phyloP scores from a whole-genome alignment of 805 yeast species.

The Pichia gijzeniarum region DNA sequence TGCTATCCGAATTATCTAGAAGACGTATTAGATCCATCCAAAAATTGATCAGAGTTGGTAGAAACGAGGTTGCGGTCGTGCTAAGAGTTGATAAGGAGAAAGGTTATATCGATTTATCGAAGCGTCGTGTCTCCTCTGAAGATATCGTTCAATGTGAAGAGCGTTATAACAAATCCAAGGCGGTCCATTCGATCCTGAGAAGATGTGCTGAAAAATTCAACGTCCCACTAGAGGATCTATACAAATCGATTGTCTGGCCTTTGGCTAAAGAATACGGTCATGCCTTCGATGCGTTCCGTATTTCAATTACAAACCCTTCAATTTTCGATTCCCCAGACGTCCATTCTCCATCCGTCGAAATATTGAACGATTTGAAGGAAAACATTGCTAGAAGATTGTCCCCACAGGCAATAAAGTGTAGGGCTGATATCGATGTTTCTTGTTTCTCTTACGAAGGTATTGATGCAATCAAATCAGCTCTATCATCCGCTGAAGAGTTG shows the following conservation, averaged over 20 bases:
- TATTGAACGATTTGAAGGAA: constrained; percentile 75
- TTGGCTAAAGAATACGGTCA: constrained; percentile 92
- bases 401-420: constrained; percentile 94
- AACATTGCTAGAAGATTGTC: constrained; percentile 92
- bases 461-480: constrained; percentile 89
- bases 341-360: constrained; percentile 61
- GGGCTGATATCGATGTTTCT: constrained; percentile 98
- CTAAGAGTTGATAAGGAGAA: constrained; percentile 97
- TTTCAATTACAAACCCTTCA: constrained; percentile 85
- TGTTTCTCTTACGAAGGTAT: constrained; percentile 97
- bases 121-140: constrained; percentile 96
- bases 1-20: constrained; percentile 91
- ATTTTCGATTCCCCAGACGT: constrained; percentile 67
- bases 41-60: constrained; percentile 95
- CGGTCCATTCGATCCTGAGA: constrained; percentile 96
- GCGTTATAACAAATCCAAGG: constrained; percentile 91
- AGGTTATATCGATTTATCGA: constrained; percentile 95
- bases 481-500: constrained; percentile 76
- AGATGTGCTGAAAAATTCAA: constrained; percentile 97
- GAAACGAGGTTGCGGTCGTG: constrained; percentile 96
- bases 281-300: constrained; percentile 94
- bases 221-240: constrained; percentile 76
- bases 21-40: constrained; percentile 98
- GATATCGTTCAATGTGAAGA: constrained; percentile 97
- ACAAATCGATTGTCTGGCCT: constrained; percentile 95